These are phyloP conservation scores for Sporothrix globosa DNA, from an alignment of 2,329 filamentous ascomycete genomes.

Conservation along the genomic window DNA sequence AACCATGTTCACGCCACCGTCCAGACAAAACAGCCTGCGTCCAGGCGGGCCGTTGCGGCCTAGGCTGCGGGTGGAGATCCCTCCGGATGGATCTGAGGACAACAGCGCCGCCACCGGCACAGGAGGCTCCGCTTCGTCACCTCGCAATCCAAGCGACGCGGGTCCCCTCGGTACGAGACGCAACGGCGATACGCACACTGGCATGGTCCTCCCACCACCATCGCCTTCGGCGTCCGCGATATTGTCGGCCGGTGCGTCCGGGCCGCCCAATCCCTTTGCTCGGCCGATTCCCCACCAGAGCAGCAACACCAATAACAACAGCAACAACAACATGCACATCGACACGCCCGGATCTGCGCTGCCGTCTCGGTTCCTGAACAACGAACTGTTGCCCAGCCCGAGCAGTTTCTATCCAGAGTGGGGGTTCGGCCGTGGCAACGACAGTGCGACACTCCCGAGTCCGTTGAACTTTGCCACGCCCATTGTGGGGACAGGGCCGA, in stretches of 20 bases:
- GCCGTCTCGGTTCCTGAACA: constrained; percentile 86
- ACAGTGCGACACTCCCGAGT: constrained; percentile 86
- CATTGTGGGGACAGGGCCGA: constrained; percentile 62
- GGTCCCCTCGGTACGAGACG: constrained; percentile 57
- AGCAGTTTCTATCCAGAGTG: constrained; percentile 92
- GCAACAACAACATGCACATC: constrained; percentile 56
- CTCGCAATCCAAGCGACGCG: constrained; percentile 57
- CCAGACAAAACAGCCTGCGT: constrained; percentile 76
- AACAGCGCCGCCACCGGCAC: constrained; percentile 71
- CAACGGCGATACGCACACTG: constrained; percentile 46
- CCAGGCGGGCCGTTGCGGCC: constrained; percentile 70
- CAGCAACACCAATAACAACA: background rate
- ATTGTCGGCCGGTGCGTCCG: constrained; percentile 85
- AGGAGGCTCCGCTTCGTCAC: constrained; percentile 69
- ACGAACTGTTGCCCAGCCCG: constrained; percentile 85
- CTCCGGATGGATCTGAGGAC: constrained; percentile 80
- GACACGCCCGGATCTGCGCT: constrained; percentile 93
- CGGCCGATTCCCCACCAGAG: constrained; percentile 73
- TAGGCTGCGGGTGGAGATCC: constrained; percentile 90
- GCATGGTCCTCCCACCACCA: constrained; percentile 85
- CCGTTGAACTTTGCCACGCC: constrained; percentile 93
- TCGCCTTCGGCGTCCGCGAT: constrained; percentile 86
- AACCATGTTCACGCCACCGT: constrained; percentile 68
- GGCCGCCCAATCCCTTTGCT: constrained; percentile 94
- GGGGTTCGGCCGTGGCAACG: constrained; percentile 69